Conservation (phyloP, 495 filamentous ascomycete genomes). For the Pyronema domesticum region DNA sequence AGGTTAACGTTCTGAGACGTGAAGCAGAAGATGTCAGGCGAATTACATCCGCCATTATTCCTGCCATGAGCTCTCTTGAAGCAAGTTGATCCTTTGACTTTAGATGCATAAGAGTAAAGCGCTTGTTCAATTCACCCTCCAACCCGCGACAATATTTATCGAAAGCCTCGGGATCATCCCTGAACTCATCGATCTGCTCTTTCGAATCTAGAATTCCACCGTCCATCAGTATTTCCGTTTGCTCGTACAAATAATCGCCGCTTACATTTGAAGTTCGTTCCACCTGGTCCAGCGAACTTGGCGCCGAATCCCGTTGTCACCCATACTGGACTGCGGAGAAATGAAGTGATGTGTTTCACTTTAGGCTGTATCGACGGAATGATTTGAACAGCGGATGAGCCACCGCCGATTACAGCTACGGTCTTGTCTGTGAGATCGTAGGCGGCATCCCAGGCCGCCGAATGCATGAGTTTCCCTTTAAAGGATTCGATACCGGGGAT, state of each 20-base stretch:
- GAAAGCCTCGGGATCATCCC: slow-evolving; percentile 23
- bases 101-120: too few species aligned
- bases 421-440: slow-evolving; percentile 39
- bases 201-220: not conserved
- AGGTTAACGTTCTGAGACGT: too few species aligned
- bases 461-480: slow-evolving; percentile 38
- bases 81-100: too few species aligned
- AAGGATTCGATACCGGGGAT: slow-evolving; percentile 33
- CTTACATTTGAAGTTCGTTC: too few species aligned
- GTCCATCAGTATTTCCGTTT: not conserved
- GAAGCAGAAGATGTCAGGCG: too few species aligned
- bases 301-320: slow-evolving; percentile 39
- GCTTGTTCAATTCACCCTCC: too few species aligned
- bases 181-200: slow-evolving; percentile 26
- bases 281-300: not conserved
- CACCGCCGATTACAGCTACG: slow-evolving; percentile 43
- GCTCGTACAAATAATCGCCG: not conserved
- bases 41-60: too few species aligned
- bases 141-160: too few species aligned
- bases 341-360: slow-evolving; percentile 40
- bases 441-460: slow-evolving; percentile 38
- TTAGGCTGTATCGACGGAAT: slow-evolving; percentile 41
- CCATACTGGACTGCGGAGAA: slow-evolving; percentile 49
- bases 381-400: slow-evolving; percentile 39
- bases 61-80: too few species aligned